phyloP scores from a whole-genome alignment of 192 early-diverging fungal species.

The Allomyces javanicus region DNA sequence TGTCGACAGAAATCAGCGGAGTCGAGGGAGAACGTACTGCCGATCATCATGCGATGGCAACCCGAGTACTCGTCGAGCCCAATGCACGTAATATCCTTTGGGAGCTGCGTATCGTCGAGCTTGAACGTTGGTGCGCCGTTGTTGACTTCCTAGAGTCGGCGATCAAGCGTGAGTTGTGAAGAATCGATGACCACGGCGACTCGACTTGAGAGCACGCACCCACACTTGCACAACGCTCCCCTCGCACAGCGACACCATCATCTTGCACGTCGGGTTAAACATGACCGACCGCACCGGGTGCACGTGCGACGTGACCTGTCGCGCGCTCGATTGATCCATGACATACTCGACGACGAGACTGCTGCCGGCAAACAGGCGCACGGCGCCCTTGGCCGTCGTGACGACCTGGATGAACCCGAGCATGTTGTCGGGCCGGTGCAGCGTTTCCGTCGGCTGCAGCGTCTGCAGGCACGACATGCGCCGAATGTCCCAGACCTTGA shows the following conservation, averaged over 20 bases:
- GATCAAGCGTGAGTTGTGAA: too few relatives aligned
- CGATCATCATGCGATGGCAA: slow-evolving; percentile 24
- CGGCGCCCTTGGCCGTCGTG: slow-evolving; percentile 5
- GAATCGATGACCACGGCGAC: too few relatives aligned
- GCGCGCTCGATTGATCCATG: slow-evolving; percentile 7
- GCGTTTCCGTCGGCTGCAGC: slow-evolving; percentile 6
- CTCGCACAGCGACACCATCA: slow-evolving; percentile 24
- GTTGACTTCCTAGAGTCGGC: slow-evolving; percentile 9
- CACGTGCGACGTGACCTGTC: slow-evolving; percentile 16
- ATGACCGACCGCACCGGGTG: slow-evolving; percentile 19
- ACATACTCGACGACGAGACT: slow-evolving; percentile 14
- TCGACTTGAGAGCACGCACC: slow-evolving; percentile 10
- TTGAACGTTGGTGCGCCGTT: slow-evolving; percentile 24
- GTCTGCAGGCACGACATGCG: slow-evolving; percentile 30
- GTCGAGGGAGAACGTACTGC: slow-evolving; percentile 11
- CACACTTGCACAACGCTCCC: slow-evolving; percentile 30
- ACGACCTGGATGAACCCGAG: slow-evolving; percentile 18
- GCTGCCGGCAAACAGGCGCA: slow-evolving; percentile 13
- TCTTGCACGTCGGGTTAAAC: slow-evolving; percentile 24
- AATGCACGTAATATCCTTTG: slow-evolving; percentile 27
- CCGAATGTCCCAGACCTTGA: slow-evolving; percentile 35
- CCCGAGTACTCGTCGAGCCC: slow-evolving; percentile 17
- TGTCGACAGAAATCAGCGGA: too few relatives aligned
- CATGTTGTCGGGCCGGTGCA: slow-evolving; percentile 16
- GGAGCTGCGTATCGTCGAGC: slow-evolving; percentile 22